A percentile compares a stretch with the other conserved stretches of the same genome.
phyloP scores from a whole-genome alignment of 164 flowering plant genomes.

The Aristolochia fimbriata region DNA sequence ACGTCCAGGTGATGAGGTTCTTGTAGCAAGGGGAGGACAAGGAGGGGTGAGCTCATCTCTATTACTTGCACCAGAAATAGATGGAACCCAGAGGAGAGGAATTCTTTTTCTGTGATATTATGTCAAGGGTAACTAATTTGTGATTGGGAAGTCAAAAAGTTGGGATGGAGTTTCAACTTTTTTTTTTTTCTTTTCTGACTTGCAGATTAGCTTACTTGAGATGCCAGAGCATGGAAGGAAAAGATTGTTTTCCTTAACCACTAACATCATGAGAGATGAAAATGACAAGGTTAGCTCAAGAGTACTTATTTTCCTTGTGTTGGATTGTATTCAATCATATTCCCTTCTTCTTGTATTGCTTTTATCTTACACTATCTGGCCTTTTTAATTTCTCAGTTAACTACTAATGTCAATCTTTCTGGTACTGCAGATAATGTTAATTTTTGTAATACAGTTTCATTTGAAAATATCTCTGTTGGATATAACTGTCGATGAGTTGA shows the following conservation, averaged over 20 bases:
- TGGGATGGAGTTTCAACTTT: too few species aligned
- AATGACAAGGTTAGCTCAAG: constrained; percentile 62
- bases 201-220: constrained; percentile 84
- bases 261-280: constrained; percentile 82
- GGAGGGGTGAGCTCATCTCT: constrained; percentile 65
- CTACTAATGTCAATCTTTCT: too few species aligned
- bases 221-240: constrained; percentile 66
- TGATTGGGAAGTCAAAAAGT: too few species aligned
- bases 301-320: not conserved
- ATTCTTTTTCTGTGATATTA: too few species aligned
- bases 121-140: too few species aligned
- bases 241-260: constrained; percentile 44
- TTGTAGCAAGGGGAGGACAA: constrained; percentile 95
- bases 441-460: too few species aligned
- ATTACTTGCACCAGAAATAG: not conserved
- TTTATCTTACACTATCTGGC: not conserved
- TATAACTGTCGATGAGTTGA: too few species aligned
- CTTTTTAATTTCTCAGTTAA: not conserved
- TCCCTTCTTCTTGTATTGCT: not conserved
- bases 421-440: too few species aligned
- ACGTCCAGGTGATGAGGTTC: constrained; percentile 72
- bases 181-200: not conserved
- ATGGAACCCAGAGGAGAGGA: not conserved
- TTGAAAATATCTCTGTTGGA: too few species aligned
- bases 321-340: not conserved